Base-by-base conservation (phyloP, 176 grass and related monocot genomes). In the Cenchrus americanus region DNA sequence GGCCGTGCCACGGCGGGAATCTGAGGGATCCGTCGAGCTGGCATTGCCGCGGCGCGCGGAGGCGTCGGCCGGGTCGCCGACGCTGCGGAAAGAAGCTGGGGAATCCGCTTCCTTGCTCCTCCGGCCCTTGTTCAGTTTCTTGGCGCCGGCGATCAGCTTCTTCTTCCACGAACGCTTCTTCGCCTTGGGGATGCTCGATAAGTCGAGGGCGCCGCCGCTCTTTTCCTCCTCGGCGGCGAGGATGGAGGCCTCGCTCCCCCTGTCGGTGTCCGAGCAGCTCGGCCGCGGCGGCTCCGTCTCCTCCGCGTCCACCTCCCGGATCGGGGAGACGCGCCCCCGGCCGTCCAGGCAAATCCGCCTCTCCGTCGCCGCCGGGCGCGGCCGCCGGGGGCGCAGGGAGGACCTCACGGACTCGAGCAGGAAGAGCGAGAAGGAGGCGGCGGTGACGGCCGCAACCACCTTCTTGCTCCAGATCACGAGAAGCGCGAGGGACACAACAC, bases 381-480 rank as follows among this genome's bases (percentile, higher is more conserved):
- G 87, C 69, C 57, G 72, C 34, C 70, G 62, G 30, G 8, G 60
- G 44, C 85, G 66, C 59, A 70, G 23, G 75, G 69, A 47, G 0
- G 85, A 51, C 69, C 86, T 64, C 67, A 86, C 3, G 24, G 83
- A 87, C 44, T 96, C 96, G 22, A 95, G 78, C 43, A 96, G 44
- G 89, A 88, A 93, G 3, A 93, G 82, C 48, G 84, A 83, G 41
- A 92, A 90, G 27, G 89, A 48, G 54, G 77, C 82, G 68, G 91
- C 61, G 55, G 93, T 92, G 79, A 92, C 79, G 55, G 77, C 87
- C 13, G 86, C 77, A 13, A 96, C 91, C 83, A 96, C 87, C 86
- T 87, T 96, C 81, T 83, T 90, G 83, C 91, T 93, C 70, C 88
- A 90, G 85, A 96, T 96, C 66, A 92, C 80, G 26, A 96, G 82